Conservation (phyloP, 768 basidiomycete species). For the Boletus bicolor region DNA sequence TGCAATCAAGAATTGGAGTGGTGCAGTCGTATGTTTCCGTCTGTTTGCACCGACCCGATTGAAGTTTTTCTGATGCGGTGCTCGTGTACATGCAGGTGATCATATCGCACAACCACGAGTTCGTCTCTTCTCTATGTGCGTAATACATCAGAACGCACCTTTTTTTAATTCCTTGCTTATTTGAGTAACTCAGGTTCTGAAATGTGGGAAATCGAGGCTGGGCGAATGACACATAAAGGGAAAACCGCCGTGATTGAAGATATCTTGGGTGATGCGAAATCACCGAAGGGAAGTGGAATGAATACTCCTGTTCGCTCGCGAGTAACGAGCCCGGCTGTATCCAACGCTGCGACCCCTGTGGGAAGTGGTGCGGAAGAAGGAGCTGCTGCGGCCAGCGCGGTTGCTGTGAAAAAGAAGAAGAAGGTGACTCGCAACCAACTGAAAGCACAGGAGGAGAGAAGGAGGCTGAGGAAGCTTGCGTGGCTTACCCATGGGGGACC, state of each 20-base stretch:
- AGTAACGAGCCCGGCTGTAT: slow-evolving; percentile 66
- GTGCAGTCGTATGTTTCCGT: slow-evolving; percentile 62
- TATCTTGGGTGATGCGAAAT: slow-evolving; percentile 66
- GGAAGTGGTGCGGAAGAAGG: slow-evolving; percentile 74
- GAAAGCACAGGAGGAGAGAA: slow-evolving; percentile 86
- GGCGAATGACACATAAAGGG: slow-evolving; percentile 83
- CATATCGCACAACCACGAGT: slow-evolving; percentile 94
- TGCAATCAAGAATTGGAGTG: slow-evolving; percentile 93
- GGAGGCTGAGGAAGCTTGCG: slow-evolving; percentile 70
- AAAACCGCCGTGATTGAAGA: slow-evolving; percentile 86
- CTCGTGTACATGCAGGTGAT: slow-evolving; percentile 57
- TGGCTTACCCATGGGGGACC: slow-evolving; percentile 85
- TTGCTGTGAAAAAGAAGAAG: slow-evolving; percentile 74
- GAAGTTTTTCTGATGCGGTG: slow-evolving; percentile 15
- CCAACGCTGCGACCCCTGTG: slow-evolving; percentile 69
- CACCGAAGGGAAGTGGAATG: slow-evolving; percentile 64
- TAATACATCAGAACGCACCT: slow-evolving; percentile 16
- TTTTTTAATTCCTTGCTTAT: slow-evolving; percentile 19
- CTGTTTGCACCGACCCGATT: slow-evolving; percentile 15
- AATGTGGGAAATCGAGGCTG: slow-evolving; percentile 91
- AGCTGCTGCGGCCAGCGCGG: slow-evolving; percentile 33
- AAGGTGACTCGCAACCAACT: slow-evolving; percentile 85
- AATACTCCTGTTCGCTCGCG: slow-evolving; percentile 73
- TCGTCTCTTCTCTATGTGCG: slow-evolving; percentile 78
- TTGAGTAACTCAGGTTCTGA: slow-evolving; percentile 60